Evolutionary conservation across 208 protist genomes (phyloP).

Genomic region (Trypanosoma boissoni): DNA sequence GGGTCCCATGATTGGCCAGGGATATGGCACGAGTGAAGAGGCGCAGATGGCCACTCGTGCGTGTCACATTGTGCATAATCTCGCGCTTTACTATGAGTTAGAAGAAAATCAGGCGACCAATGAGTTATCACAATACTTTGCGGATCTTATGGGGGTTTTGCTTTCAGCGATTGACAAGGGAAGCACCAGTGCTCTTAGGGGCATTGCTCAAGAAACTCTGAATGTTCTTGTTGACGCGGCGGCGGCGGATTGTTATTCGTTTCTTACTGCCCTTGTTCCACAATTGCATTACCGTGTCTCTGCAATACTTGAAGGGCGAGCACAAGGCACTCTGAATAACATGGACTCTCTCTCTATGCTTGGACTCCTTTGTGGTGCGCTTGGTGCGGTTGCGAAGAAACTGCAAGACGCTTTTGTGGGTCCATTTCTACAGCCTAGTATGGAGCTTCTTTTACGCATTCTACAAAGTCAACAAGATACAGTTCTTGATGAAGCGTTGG

Average conservation of each 20-base stretch:
- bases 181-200: constrained; percentile 63
- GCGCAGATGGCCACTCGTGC: constrained; percentile 78
- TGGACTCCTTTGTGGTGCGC: constrained; percentile 80
- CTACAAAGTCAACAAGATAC: constrained; percentile 52
- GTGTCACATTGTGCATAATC: constrained; percentile 94
- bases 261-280: constrained; percentile 69
- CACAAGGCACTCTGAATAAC: constrained; percentile 38
- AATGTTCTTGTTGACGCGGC: constrained; percentile 90
- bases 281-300: constrained; percentile 68
- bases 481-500: constrained; percentile 93
- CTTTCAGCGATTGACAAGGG: constrained; percentile 75
- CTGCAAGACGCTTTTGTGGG: constrained; percentile 38
- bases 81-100: constrained; percentile 86
- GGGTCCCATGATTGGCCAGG: constrained; percentile 57
- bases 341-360: constrained; percentile 73
- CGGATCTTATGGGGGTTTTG: constrained; percentile 57
- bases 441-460: constrained; percentile 58
- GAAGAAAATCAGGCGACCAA: constrained; percentile 69
- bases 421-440: constrained; percentile 41
- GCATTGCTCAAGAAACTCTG: constrained; percentile 93
- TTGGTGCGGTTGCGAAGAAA: constrained; percentile 78
- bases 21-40: constrained; percentile 27
- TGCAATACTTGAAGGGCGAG: constrained; percentile 33
- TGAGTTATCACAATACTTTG: constrained; percentile 88
- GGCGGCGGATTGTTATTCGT: constrained; percentile 55